phyloP scores from a whole-genome alignment of 345 rosid species.

The Sapria himalayana region DNA sequence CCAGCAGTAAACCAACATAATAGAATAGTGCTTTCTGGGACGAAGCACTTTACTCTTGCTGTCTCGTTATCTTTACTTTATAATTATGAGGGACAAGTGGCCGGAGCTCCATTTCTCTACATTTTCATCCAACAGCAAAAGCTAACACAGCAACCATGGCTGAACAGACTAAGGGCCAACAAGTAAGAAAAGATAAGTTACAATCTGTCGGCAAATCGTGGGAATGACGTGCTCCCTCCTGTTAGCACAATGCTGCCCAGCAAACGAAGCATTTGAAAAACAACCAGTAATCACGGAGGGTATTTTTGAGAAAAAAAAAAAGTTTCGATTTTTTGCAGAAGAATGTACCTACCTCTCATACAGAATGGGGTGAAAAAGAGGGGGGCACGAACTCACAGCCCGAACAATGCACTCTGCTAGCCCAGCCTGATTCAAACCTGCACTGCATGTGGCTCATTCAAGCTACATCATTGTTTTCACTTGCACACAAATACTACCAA shows the following conservation, averaged over 20 bases:
- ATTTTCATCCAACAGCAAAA: conserved; percentile 7
- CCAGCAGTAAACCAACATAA: no score
- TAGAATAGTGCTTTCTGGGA: conserved; percentile 4
- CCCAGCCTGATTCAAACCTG: conserved; percentile 96
- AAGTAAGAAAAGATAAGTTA: conserved; percentile 15
- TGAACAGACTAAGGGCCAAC: no score
- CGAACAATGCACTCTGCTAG: conserved; percentile 90
- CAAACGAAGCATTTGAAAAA: no score
- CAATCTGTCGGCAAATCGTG: conserved; percentile 65
- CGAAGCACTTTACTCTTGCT: conserved; percentile 47
- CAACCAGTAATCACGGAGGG: no score
- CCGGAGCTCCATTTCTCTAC: conserved; percentile 73
- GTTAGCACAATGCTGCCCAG: conserved; percentile 62
- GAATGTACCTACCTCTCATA: conserved; percentile 54
- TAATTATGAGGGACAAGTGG: conserved; percentile 83
- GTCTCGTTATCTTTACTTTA: conserved; percentile 58
- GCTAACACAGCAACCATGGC: background rate
- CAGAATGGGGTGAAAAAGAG: conserved; percentile 69
- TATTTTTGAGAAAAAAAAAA: no score
- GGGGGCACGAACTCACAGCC: conserved; percentile 66
- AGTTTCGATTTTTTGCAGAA: no score
- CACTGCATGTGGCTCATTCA: no score
- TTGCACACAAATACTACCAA: no score
- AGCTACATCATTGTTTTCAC: no score
- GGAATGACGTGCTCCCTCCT: conserved; percentile 85